A percentile compares a stretch with the other conserved stretches of the same genome.
Conservation (phyloP, 129 eudicot genomes). For the sunflower (Helianthus annuus) region HanXRQr2.0-SUNRISE NC_035438.2:1590893-1591392, state of each 20-base stretch:
- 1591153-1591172: neutral
- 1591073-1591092: slow-evolving; percentile 56
- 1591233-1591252: slow-evolving; percentile 85
- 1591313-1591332: slow-evolving; percentile 84
- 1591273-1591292: slow-evolving; percentile 90
- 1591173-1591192: slow-evolving; percentile 56
- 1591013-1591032: neutral
- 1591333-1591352: slow-evolving; percentile 36
- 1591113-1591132: slow-evolving; percentile 11
- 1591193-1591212: slow-evolving; percentile 90
- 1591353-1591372: no score
- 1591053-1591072: slow-evolving; percentile 35
- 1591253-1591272: slow-evolving; percentile 94
- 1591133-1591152: neutral
- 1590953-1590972: neutral
- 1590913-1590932: neutral
- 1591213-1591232: slow-evolving; percentile 84
- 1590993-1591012: neutral
- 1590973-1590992: neutral
- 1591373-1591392: neutral
- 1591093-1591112: slow-evolving; percentile 80
- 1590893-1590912: neutral
- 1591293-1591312: slow-evolving; percentile 72
- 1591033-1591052: neutral
- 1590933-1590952: neutral